Evolutionary conservation across 2,329 filamentous ascomycete species (phyloP).

Genomic region (Microcera coccophila): DNA sequence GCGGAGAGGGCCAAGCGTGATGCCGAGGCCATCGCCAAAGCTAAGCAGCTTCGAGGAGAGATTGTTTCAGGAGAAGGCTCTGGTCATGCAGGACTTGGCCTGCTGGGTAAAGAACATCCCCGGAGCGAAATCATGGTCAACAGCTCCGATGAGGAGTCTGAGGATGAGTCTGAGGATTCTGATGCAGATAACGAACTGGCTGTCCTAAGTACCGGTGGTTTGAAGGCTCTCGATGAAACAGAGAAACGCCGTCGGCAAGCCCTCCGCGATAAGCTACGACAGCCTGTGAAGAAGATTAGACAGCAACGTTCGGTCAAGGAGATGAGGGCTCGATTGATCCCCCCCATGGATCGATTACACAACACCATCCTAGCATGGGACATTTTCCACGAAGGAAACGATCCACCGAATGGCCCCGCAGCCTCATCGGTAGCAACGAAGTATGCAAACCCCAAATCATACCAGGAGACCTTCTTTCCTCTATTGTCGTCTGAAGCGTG

Average conservation of each 20-base stretch:
- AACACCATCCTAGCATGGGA: slow-evolving; percentile 89
- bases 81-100: slow-evolving; percentile 66
- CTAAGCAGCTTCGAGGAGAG: slow-evolving; percentile 48
- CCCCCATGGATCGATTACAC: slow-evolving; percentile 81
- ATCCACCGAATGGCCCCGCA: slow-evolving; percentile 71
- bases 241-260: slow-evolving; percentile 43
- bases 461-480: slow-evolving; percentile 86
- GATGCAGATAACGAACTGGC: slow-evolving; percentile 50
- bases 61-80: slow-evolving; percentile 65
- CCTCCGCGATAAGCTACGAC: slow-evolving; percentile 55
- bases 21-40: slow-evolving; percentile 65
- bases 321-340: slow-evolving; percentile 86
- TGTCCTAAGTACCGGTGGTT: slow-evolving; percentile 45
- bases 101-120: slow-evolving; percentile 74
- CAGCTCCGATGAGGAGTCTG: slow-evolving; percentile 71
- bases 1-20: slow-evolving; percentile 72
- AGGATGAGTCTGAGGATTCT: slow-evolving; percentile 58
- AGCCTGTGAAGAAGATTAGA: slow-evolving; percentile 80
- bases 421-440: slow-evolving; percentile 74
- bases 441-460: slow-evolving; percentile 72
- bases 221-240: slow-evolving; percentile 48
- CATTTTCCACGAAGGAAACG: slow-evolving; percentile 84
- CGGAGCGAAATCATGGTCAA: slow-evolving; percentile 90
- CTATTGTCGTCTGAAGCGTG: slow-evolving; percentile 90
- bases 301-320: slow-evolving; percentile 82